Base-by-base conservation (phyloP, 306 rosid species). In the Senna tora region DNA sequence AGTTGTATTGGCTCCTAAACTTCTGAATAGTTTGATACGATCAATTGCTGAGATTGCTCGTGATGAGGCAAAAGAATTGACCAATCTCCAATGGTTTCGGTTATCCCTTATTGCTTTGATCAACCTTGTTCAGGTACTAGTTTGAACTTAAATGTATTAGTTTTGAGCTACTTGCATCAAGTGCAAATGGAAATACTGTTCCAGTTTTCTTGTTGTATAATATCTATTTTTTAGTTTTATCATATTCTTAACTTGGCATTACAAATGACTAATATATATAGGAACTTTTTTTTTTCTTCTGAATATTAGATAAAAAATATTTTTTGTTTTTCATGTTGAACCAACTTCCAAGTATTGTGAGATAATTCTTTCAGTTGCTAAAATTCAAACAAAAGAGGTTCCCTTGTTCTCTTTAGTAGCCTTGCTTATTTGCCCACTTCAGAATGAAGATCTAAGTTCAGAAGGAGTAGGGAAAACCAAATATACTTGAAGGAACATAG, bases 61-160 rank as follows among this genome's bases (percentile, higher is more conserved):
- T 17, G 91, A 84, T 72, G 92, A 77, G 63, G 83, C 91, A 1
- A 80, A 73, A 71, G 87, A 84, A 58, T 87, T 73, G 15, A 78
- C 72, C 50, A 89, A 91, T 84, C 85, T 91, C 78, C 91, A 87
- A 57, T 86, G 89, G 88, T 68, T 89, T 84, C 88, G 92, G 71
- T 63, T 87, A 68, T 86, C 98, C 62, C 85, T 94, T 73, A 83
- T 94, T 82, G 83, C 92, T 67, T 77, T 91, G 80, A 85, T 89
- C 78, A 87, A 80, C 82, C 88, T 94, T 76, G 87, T 91, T 85
- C 98, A 91, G 98, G 98, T 94, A 84, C 77, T 58, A 13, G 11
- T 54, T 41, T 64, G 33, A 39, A 75, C 21, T 25, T 17, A 25
- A 49, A 59, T 20, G 34, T 36, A 10, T 61, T 34, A 52, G 57